Evolutionary conservation across 371 early-diverging fungal genomes (phyloP), one percentile per base, ranked within the genome.

Genomic region (Chytridiales sp.): DNA sequence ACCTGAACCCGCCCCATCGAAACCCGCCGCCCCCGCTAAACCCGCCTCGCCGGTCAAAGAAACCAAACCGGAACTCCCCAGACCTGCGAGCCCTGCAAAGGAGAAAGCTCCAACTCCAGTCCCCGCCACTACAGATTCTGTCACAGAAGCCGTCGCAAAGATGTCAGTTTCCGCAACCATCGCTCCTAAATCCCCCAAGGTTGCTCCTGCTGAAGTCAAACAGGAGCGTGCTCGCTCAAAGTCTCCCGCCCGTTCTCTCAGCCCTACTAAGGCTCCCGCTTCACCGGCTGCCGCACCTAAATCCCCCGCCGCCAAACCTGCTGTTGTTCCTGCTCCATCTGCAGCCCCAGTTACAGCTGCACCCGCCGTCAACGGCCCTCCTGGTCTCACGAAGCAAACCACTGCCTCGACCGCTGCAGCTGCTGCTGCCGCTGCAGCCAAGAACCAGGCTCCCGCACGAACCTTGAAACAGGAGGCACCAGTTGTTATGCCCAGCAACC

Each of bases 391-490:
- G 64, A 66, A 70, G 17, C 77, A 74, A 62, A 2, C 74, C 66
- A 58, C 77, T 8, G 52, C 19, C 26, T 8, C 54, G 4, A 38
- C 38, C 8, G 38, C 38, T 9, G 8, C n/a, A 67, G 32, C 65
- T 61, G 32, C 50, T 70, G 2, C 59, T 44, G 19, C 55, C 51
- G 29, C 55, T 47, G 38, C 30, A 39, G 35, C 46, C 64, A 11
- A 50, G 57, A 6, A 1, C 51, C 30, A 42, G 76, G 62, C 80
- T 78, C 58, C 81, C 29, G 32, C 46, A 13, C 56, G 68, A 5
- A 68, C 71, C 55, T 46, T 90, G 63, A 85, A 88, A 64, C 92
- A 92, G 72, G 91, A 91, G 62, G 87, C 86, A 6, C 84, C 92
- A 30, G 92, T 94, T 24, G 91, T 92, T 15, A 89, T 92, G 85